Base-by-base conservation (phyloP, 192 early-diverging fungal genomes). In the Phlyctochytrium arcticum region DNA sequence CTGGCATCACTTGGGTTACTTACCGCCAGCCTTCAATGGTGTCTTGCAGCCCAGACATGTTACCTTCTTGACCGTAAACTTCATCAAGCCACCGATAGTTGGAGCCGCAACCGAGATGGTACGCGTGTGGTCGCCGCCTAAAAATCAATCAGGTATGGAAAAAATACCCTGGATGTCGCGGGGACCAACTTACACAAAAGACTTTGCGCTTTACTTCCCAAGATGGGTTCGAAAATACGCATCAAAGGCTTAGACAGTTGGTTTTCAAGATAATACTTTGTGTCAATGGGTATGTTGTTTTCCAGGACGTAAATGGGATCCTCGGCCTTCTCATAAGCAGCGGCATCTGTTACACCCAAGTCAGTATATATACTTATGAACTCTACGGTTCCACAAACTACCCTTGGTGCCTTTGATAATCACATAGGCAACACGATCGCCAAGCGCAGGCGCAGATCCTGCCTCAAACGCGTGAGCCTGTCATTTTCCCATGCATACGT, bases 291-390 rank as follows among this genome's bases (percentile, higher is more conserved):
- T 39, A 99, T 77, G 72, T 95, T 99, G 72, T 99, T 91, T 48
- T 99, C 95, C 36, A 99, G 84, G n/a, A 98, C 96, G 67, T 88
- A 96, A 42, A 99, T 88, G 23, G 96, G 96, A 68, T 99, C 96
- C 71, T 99, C 96, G 1, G 95, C 93, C 65, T 96, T 94, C 58
- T 99, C 95, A 65, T 98, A 98, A 6, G 94, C 92, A 34, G 92
- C 88, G 8, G 92, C 86, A 54, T 87, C 86, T 73, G 39, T 42
- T 4, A 49, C 37, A n/a, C n/a, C n/a, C n/a, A n/a, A n/a, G n/a
- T n/a, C n/a, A n/a, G n/a, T n/a, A n/a, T n/a, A n/a, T 31, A 3
- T 32, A 29, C 46, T 4, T 1, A 30, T 26, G n/a, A 3, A n/a
- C 54, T 24, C 2, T 1, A 53, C 1, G 26, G 24, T 29, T 12